Evolutionary conservation across 306 rosid genomes (phyloP).

Genomic region (Cicer yamashitae): DNA sequence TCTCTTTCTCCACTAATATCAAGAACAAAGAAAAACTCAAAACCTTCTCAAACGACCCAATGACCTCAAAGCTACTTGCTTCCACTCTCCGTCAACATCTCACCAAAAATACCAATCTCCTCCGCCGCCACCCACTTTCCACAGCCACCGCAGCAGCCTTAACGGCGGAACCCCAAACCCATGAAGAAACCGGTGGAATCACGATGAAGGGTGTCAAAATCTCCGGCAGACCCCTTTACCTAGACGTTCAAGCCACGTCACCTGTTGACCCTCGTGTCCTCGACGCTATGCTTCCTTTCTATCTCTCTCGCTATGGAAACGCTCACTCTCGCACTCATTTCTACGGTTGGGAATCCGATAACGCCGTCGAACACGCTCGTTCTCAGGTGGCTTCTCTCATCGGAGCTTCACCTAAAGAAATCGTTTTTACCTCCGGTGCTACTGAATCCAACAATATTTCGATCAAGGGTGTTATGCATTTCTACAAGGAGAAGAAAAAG

Average conservation of each 20-base stretch:
- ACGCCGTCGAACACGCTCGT: constrained; percentile 86
- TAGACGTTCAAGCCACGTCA: constrained; percentile 88
- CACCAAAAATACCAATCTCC: not conserved
- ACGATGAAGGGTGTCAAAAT: constrained; percentile 82
- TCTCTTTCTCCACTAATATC: not conserved
- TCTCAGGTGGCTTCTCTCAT: constrained; percentile 73
- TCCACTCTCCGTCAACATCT: constrained; percentile 19
- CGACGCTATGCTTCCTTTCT: constrained; percentile 89
- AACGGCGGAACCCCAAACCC: not conserved
- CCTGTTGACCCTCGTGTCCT: constrained; percentile 93
- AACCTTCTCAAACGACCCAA: not conserved
- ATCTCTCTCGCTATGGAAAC: constrained; percentile 73
- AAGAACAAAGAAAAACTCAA: not conserved
- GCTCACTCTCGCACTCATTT: constrained; percentile 93
- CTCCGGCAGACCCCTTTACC: constrained; percentile 82
- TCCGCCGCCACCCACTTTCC: constrained; percentile 15
- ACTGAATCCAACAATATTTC: constrained; percentile 90
- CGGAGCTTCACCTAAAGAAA: constrained; percentile 83
- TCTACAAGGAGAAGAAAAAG: constrained; percentile 80
- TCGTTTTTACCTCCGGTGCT: constrained; percentile 88
- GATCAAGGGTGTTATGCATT: constrained; percentile 80
- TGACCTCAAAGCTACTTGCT: constrained; percentile 1
- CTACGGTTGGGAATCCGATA: constrained; percentile 96
- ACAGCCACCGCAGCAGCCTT: not conserved
- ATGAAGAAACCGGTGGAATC: constrained; percentile 55